phyloP scores from a whole-genome alignment of 2,329 filamentous ascomycete species.

The Sordariomycetes sp. region DNA sequence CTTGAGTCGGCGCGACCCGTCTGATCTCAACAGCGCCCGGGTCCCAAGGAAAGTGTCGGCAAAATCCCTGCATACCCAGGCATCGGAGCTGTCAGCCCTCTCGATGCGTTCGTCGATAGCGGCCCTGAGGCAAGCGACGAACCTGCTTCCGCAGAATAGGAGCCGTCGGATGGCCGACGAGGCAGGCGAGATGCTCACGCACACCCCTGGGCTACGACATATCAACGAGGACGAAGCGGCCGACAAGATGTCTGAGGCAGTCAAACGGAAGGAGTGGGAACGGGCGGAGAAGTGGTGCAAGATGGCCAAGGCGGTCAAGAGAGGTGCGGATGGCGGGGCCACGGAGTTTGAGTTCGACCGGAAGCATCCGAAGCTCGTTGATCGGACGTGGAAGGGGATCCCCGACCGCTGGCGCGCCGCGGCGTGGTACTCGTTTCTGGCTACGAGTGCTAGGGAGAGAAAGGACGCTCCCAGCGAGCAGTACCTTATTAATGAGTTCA shows the following conservation, averaged over 20 bases:
- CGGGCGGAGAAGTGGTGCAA: slow-evolving; percentile 54
- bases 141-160: slow-evolving; percentile 46
- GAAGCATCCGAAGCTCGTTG: slow-evolving; percentile 70
- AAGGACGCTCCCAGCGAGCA: slow-evolving; percentile 49
- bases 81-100: slow-evolving; percentile 34
- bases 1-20: slow-evolving; percentile 22
- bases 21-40: slow-evolving; percentile 21
- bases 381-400: slow-evolving; percentile 95
- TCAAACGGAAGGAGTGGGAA: slow-evolving; percentile 49
- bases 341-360: slow-evolving; percentile 69
- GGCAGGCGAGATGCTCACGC: slow-evolving; percentile 53
- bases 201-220: slow-evolving; percentile 42
- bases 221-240: slow-evolving; percentile 40
- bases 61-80: slow-evolving; percentile 43
- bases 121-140: slow-evolving; percentile 42
- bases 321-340: slow-evolving; percentile 37
- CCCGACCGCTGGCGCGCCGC: slow-evolving; percentile 88
- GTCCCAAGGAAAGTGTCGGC: slow-evolving; percentile 42
- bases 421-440: slow-evolving; percentile 90
- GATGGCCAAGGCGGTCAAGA: slow-evolving; percentile 46
- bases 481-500: slow-evolving; percentile 58
- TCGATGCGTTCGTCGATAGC: slow-evolving; percentile 41
- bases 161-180: slow-evolving; percentile 50
- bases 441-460: slow-evolving; percentile 56
- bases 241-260: slow-evolving; percentile 35